Evolutionary conservation across 2,329 filamentous ascomycete genomes (phyloP).

Genomic region (Shiraia sp.): DNA sequence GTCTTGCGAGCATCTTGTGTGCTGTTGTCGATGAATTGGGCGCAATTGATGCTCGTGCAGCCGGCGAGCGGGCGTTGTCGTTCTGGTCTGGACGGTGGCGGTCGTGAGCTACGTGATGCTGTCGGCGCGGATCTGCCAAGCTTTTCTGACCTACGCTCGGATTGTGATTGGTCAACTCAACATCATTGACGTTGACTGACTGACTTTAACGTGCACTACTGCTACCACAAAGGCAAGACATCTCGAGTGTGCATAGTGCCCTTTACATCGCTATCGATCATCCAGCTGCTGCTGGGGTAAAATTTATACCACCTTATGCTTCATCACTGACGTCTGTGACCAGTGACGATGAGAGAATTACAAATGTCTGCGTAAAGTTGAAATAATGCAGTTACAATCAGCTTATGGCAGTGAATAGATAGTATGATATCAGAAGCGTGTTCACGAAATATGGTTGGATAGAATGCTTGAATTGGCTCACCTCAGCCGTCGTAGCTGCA

Average conservation of each 20-base stretch:
- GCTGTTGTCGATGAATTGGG: slow-evolving; percentile 25
- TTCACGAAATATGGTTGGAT: no score
- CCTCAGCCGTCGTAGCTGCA: no score
- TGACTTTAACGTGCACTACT: slow-evolving; percentile 5
- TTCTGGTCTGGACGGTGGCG: slow-evolving; percentile 26
- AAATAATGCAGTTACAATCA: no score
- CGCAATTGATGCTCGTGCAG: slow-evolving; percentile 46
- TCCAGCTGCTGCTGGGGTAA: no score
- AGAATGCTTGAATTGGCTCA: no score
- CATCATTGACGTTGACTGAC: slow-evolving; percentile 28
- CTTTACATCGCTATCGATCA: no score
- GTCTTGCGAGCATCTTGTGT: slow-evolving; percentile 48
- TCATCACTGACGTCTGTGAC: no score
- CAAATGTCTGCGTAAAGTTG: no score
- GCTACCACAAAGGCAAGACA: not conserved
- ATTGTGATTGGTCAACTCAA: slow-evolving; percentile 20
- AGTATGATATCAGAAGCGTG: no score
- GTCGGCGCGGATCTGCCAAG: slow-evolving; percentile 17
- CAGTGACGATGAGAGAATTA: no score
- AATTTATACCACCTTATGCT: no score
- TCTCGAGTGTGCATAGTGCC: not conserved
- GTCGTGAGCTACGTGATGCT: slow-evolving; percentile 30
- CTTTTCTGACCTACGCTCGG: slow-evolving; percentile 10
- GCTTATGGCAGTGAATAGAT: no score
- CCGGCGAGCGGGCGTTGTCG: slow-evolving; percentile 32